Percentiles rank a stretch among this genome's conserved stretches.
Evolutionary conservation across 805 yeast species (phyloP).

Genomic region (Saccharomycopsis selenospora): DNA sequence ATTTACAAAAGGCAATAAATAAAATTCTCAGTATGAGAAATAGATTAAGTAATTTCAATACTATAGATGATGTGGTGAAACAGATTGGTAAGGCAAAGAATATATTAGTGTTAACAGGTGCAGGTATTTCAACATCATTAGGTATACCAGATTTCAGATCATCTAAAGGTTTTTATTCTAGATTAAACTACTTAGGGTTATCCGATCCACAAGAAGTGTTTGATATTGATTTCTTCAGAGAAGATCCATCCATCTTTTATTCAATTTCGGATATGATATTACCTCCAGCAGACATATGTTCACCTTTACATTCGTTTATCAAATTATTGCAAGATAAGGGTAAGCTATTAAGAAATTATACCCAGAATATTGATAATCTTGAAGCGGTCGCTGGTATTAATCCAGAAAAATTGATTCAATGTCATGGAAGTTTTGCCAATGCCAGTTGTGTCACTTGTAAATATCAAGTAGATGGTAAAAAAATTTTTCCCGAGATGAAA

Average conservation of each 20-base stretch:
- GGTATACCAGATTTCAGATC: slow-evolving; percentile 94
- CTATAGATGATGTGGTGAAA: slow-evolving; percentile 50
- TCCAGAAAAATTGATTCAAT: slow-evolving; percentile 65
- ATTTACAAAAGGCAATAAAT: slow-evolving; percentile 57
- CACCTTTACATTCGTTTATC: slow-evolving; percentile 80
- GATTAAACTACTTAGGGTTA: slow-evolving; percentile 58
- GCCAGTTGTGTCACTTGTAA: slow-evolving; percentile 81
- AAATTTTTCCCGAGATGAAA: slow-evolving; percentile 53
- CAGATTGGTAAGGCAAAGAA: slow-evolving; percentile 49
- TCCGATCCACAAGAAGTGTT: slow-evolving; percentile 90
- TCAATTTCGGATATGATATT: slow-evolving; percentile 79
- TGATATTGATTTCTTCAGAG: slow-evolving; percentile 59
- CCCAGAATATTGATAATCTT: slow-evolving; percentile 85
- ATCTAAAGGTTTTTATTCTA: slow-evolving; percentile 74
- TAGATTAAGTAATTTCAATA: slow-evolving; percentile 45
- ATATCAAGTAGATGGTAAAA: slow-evolving; percentile 56
- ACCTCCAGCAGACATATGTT: slow-evolving; percentile 59
- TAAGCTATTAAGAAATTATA: slow-evolving; percentile 74
- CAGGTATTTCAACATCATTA: slow-evolving; percentile 83
- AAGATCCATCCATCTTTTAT: slow-evolving; percentile 75
- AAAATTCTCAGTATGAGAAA: slow-evolving; percentile 52
- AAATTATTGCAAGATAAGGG: slow-evolving; percentile 65
- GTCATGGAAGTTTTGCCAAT: slow-evolving; percentile 88
- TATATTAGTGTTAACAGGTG: slow-evolving; percentile 78
- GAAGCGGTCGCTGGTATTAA: slow-evolving; percentile 75